Evolutionary conservation across 202 grass and related monocot genomes (phyloP).

Genomic region (Carex sylvatica): DNA sequence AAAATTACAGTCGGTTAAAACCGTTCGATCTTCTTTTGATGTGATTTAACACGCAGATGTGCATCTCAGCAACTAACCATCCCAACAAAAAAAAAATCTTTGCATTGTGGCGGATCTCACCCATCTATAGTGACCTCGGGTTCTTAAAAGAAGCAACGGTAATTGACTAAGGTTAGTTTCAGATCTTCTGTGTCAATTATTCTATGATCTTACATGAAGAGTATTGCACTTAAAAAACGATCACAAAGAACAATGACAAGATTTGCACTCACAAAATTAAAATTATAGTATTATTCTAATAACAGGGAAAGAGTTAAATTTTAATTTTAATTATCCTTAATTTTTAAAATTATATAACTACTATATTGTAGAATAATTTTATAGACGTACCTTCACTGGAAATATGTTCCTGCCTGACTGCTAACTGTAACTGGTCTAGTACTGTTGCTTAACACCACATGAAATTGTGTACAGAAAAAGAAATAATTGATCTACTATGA

Average conservation of each 20-base stretch:
- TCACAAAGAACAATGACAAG: background rate
- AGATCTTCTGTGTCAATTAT: background rate
- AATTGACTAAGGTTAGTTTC: background rate
- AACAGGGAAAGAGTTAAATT: background rate
- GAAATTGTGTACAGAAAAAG: background rate
- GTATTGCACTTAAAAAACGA: background rate
- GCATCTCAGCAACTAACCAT: too few relatives aligned
- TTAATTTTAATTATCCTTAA: too few relatives aligned
- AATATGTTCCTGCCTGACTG: too few relatives aligned
- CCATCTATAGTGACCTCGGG: background rate
- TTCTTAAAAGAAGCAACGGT: conserved; percentile 6
- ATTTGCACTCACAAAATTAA: background rate
- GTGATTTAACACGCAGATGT: too few relatives aligned
- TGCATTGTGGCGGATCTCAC: background rate
- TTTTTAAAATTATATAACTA: too few relatives aligned
- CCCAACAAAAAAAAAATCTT: too few relatives aligned
- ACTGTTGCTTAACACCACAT: background rate
- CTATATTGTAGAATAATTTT: too few relatives aligned
- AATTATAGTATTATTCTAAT: background rate
- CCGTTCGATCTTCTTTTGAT: too few relatives aligned
- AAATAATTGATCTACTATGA: background rate
- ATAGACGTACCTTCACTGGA: too few relatives aligned
- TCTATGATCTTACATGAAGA: background rate
- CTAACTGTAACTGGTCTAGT: too few relatives aligned
- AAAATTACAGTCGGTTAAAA: too few relatives aligned